These are phyloP conservation scores for Acanthamoeba comandoni DNA, from an alignment of 208 protist species.

Conservation along the genomic window DNA sequence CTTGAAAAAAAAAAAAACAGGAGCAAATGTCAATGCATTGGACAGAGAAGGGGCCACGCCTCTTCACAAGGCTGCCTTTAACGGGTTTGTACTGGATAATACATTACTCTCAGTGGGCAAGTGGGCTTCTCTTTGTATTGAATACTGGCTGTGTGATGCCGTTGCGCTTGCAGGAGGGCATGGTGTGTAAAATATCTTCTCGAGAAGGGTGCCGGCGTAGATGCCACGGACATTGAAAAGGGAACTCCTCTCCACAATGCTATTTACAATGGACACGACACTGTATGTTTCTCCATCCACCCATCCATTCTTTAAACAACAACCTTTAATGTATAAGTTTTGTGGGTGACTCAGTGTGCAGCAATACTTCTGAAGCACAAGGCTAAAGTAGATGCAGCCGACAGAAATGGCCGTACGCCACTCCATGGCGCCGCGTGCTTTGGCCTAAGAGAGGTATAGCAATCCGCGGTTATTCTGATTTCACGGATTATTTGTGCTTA, in stretches of 20 bases:
- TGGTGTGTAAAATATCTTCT: conserved; percentile 15
- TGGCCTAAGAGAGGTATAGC: conserved; percentile 3
- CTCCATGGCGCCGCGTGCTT: conserved; percentile 44
- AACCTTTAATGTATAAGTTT: too few species aligned
- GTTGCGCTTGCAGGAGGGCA: too few species aligned
- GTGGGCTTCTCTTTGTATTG: too few species aligned
- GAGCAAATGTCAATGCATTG: neutral
- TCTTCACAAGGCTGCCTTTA: conserved; percentile 37
- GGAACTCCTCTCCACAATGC: conserved; percentile 62
- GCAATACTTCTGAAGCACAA: neutral
- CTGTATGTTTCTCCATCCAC: too few species aligned
- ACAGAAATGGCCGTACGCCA: neutral
- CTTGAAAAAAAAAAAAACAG: too few species aligned
- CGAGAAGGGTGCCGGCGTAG: conserved; percentile 27
- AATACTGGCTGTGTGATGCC: too few species aligned
- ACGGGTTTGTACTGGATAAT: too few species aligned
- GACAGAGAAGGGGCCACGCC: conserved; percentile 31
- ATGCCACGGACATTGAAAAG: conserved; percentile 27
- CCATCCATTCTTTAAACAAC: too few species aligned
- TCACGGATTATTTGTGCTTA: too few species aligned
- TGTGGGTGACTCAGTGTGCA: conserved; percentile 1
- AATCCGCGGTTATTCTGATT: too few species aligned
- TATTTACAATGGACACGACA: conserved; percentile 63
- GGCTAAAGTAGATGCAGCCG: conserved; percentile 10
- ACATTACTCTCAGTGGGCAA: too few species aligned